Percentiles rank a stretch among this genome's conserved stretches.
phyloP scores from a whole-genome alignment of 2,329 filamentous ascomycete genomes.

The Pseudocercospora fijiensis region DNA sequence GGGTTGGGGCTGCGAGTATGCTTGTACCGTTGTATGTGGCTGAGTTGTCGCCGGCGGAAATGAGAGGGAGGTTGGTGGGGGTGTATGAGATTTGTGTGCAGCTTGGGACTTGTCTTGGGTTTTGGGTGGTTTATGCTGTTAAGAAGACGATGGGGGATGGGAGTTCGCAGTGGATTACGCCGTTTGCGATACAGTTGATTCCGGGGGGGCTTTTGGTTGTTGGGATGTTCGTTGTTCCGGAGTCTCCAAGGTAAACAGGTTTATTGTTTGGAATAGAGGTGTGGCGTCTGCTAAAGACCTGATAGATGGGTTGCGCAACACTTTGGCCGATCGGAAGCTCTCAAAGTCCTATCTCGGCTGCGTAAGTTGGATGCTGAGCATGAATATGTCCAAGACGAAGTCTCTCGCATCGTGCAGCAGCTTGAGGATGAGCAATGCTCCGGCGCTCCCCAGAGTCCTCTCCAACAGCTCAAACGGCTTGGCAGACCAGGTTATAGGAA shows the following conservation, averaged over 20 bases:
- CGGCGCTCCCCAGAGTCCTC: background rate
- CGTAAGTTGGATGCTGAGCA: slow-evolving; percentile 18
- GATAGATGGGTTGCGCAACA: slow-evolving; percentile 32
- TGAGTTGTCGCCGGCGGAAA: slow-evolving; percentile 34
- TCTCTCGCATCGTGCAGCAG: slow-evolving; percentile 32
- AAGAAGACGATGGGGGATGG: slow-evolving; percentile 24
- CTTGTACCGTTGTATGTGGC: slow-evolving; percentile 38
- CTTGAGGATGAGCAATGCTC: slow-evolving; percentile 9
- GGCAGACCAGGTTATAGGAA: slow-evolving; percentile 8
- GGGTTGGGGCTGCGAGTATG: slow-evolving; percentile 34
- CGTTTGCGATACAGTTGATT: slow-evolving; percentile 34
- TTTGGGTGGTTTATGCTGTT: slow-evolving; percentile 40
- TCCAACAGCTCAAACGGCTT: slow-evolving; percentile 7
- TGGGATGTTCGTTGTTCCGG: slow-evolving; percentile 32
- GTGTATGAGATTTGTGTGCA: slow-evolving; percentile 35
- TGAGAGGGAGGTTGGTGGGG: slow-evolving; percentile 38
- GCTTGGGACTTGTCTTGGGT: slow-evolving; percentile 34
- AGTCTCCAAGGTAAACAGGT: slow-evolving; percentile 29
- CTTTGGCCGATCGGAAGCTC: slow-evolving; percentile 12
- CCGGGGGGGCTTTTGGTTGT: slow-evolving; percentile 34
- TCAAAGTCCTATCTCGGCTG: slow-evolving; percentile 11
- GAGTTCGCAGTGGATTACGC: slow-evolving; percentile 26
- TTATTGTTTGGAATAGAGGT: background rate
- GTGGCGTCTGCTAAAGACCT: background rate
- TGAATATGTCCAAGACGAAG: slow-evolving; percentile 31